Evolutionary conservation across 1,284 basidiomycete genomes (phyloP).

Genomic region (Ganoderma meredithae): DNA sequence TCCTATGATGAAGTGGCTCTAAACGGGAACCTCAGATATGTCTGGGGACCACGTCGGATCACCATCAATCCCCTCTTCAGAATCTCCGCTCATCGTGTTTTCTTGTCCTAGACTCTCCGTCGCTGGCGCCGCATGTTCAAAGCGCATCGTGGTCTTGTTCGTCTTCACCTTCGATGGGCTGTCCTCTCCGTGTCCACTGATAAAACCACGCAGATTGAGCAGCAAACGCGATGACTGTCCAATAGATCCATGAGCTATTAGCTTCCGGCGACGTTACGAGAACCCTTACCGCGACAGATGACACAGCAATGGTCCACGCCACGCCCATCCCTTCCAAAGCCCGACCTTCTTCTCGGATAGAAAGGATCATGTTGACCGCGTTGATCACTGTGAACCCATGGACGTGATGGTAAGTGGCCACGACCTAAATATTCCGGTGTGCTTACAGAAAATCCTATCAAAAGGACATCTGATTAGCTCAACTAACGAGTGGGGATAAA

Average conservation of each 20-base stretch:
- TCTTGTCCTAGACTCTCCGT: not conserved
- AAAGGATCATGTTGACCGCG: constrained; percentile 11
- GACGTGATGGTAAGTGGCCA: not conserved
- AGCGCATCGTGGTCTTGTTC: constrained; percentile 8
- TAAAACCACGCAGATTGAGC: constrained; percentile 20
- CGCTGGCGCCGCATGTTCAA: not conserved
- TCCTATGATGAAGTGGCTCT: not conserved
- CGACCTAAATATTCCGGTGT: no score
- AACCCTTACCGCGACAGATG: constrained; percentile 14
- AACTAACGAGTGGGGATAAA: not conserved
- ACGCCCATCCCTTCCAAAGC: constrained; percentile 19
- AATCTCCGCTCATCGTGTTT: not conserved
- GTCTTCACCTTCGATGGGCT: not conserved
- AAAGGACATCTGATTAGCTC: not conserved
- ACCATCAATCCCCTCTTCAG: not conserved
- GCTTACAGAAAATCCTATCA: constrained; percentile 17
- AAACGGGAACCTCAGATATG: constrained; percentile 1
- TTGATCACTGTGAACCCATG: constrained; percentile 7
- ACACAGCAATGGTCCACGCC: constrained; percentile 18
- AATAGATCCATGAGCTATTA: not conserved
- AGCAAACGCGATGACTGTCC: constrained; percentile 16
- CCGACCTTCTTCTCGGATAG: constrained; percentile 14
- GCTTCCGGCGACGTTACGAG: not conserved
- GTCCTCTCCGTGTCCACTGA: constrained; percentile 1
- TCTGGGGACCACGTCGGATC: not conserved